These are phyloP conservation scores for Colletotrichum trifolii DNA, from an alignment of 2,329 filamentous ascomycete genomes.

Conservation along the genomic window DNA sequence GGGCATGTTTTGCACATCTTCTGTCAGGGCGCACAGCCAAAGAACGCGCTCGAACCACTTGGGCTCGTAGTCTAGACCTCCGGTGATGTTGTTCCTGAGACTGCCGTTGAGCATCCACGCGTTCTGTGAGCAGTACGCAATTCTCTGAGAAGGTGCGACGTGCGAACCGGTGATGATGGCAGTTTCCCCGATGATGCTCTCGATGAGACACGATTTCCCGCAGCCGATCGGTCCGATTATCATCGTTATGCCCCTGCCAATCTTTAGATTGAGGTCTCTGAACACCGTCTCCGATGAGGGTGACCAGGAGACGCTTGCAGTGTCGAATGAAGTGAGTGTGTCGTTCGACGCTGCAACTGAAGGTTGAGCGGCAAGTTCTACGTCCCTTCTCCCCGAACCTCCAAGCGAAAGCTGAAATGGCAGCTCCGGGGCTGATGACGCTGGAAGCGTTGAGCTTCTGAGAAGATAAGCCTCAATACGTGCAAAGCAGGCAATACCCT, in stretches of 20 bases:
- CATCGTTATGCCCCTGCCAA: slow-evolving; percentile 11
- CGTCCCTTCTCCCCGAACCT: background rate
- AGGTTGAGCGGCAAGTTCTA: background rate
- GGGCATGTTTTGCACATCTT: slow-evolving; percentile 3
- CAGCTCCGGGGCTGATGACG: no score
- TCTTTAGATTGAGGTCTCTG: background rate
- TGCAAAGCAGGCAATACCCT: slow-evolving; percentile 13
- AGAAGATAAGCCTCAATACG: slow-evolving; percentile 12
- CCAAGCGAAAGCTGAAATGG: background rate
- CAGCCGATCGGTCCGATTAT: slow-evolving; percentile 20
- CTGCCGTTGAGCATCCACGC: slow-evolving; percentile 28
- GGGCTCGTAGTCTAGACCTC: background rate
- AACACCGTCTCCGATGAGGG: background rate
- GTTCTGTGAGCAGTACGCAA: slow-evolving; percentile 25
- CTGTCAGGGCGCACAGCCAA: slow-evolving; percentile 15
- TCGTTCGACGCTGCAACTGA: background rate
- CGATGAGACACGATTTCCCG: slow-evolving; percentile 22
- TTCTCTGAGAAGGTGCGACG: no score
- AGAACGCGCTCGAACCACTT: slow-evolving; percentile 18
- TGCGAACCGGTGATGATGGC: background rate
- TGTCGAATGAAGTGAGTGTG: background rate
- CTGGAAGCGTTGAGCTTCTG: background rate
- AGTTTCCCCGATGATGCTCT: slow-evolving; percentile 23
- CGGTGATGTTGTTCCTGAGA: slow-evolving; percentile 24
- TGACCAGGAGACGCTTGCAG: slow-evolving; percentile 31